Conservation (phyloP, 768 basidiomycete genomes). For the Suillus discolor region DNA sequence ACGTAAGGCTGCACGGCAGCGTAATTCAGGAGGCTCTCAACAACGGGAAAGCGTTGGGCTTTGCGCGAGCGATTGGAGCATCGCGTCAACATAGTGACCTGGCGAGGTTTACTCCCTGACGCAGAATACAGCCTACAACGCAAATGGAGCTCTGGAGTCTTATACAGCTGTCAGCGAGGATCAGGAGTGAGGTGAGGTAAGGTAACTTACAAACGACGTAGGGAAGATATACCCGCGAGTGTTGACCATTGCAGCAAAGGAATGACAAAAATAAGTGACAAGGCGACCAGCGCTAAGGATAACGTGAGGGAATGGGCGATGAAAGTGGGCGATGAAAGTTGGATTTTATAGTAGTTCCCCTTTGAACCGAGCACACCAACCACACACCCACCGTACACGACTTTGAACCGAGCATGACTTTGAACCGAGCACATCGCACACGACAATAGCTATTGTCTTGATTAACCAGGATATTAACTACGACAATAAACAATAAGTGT, state of each 20-base stretch:
- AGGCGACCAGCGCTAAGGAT: no score
- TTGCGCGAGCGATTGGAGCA: neutral
- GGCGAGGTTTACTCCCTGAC: neutral
- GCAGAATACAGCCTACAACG: conserved; percentile 10
- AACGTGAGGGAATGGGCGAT: neutral
- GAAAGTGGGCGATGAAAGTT: neutral
- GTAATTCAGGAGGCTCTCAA: conserved; percentile 11
- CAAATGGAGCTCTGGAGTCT: conserved; percentile 6
- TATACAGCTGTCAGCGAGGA: neutral
- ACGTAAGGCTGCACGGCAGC: neutral
- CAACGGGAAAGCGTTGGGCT: conserved; percentile 3
- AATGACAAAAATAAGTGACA: no score
- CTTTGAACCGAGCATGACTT: no score
- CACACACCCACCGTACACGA: no score
- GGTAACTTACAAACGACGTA: neutral
- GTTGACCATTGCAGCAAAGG: neutral
- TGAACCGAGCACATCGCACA: no score
- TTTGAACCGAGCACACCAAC: no score
- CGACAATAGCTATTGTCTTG: no score
- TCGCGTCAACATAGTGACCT: conserved; percentile 5
- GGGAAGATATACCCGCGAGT: neutral
- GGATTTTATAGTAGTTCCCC: neutral
- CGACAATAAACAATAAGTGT: no score
- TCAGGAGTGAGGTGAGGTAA: neutral
- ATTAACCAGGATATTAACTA: no score